Percentiles rank a stretch among this genome's conserved stretches.
Evolutionary conservation across 768 basidiomycete species (phyloP).

Genomic region (Russula sp.): DNA sequence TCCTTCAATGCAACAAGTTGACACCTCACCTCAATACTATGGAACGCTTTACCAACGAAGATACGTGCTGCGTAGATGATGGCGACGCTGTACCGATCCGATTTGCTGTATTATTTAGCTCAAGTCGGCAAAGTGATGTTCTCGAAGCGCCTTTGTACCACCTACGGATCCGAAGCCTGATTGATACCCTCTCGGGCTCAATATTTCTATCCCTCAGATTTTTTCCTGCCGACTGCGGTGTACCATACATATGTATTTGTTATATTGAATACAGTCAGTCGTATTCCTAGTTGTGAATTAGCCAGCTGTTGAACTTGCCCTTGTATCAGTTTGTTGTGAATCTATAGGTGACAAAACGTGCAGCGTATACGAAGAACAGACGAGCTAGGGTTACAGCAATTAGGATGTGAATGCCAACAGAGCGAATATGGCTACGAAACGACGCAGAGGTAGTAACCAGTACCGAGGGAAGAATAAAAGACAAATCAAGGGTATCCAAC

Average conservation of each 20-base stretch:
- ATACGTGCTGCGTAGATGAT: not conserved
- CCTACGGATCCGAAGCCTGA: not conserved
- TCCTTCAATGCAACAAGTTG: not conserved
- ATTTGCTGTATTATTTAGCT: not conserved
- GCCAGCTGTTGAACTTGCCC: conserved; percentile 12
- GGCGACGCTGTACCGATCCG: not conserved
- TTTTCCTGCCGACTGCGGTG: not conserved
- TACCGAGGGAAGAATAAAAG: conserved; percentile 2
- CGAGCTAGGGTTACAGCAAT: conserved; percentile 27
- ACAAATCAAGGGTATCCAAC: conserved; percentile 23
- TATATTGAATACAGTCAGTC: conserved; percentile 15
- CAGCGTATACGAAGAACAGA: conserved; percentile 23
- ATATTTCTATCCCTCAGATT: not conserved
- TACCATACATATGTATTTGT: not conserved
- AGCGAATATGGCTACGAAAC: conserved; percentile 3
- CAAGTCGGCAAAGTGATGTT: not conserved
- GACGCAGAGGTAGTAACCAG: conserved; percentile 14
- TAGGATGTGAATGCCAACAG: conserved; percentile 10
- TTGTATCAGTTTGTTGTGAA: conserved; percentile 14
- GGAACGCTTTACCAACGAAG: not conserved
- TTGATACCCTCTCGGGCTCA: not conserved
- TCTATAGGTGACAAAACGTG: conserved; percentile 22
- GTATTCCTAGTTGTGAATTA: conserved; percentile 11
- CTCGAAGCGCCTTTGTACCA: not conserved
- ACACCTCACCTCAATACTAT: not conserved